Evolutionary conservation across 306 rosid species (phyloP).

Genomic region (Ochetophila trinervis): DNA sequence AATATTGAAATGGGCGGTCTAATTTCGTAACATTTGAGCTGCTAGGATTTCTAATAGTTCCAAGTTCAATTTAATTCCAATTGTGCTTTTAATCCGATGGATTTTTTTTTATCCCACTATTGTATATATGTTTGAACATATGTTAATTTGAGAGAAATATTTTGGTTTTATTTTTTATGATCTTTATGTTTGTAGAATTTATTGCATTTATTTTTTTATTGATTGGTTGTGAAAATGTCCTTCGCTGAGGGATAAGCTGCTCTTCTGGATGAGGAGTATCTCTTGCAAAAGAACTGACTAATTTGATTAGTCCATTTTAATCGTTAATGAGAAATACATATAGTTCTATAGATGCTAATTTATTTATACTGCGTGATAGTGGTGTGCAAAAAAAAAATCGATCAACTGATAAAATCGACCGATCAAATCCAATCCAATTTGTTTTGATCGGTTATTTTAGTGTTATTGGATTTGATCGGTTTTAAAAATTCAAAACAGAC

Average conservation of each 20-base stretch:
- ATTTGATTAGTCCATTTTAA: constrained; percentile 4
- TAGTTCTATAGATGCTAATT: background rate
- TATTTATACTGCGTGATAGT: background rate
- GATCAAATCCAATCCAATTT: too few species aligned
- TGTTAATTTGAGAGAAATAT: constrained; percentile 7
- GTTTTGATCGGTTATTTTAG: too few species aligned
- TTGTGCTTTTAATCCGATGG: too few species aligned
- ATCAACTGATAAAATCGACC: too few species aligned
- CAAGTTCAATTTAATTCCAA: too few species aligned
- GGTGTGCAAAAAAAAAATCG: too few species aligned
- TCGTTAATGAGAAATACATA: background rate
- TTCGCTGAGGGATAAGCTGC: constrained; percentile 12
- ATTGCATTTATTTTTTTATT: constrained; percentile 18
- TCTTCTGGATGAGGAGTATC: constrained; percentile 2
- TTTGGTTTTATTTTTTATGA: constrained; percentile 10
- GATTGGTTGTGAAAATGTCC: constrained; percentile 19
- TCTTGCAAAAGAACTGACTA: constrained; percentile 18
- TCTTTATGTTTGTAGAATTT: background rate
- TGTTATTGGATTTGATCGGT: too few species aligned
- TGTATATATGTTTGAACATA: constrained; percentile 22
- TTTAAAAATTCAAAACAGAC: too few species aligned
- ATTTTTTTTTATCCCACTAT: too few species aligned
- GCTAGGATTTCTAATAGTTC: too few species aligned
- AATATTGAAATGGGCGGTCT: too few species aligned
- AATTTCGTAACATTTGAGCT: too few species aligned